Evolutionary conservation across 495 filamentous ascomycete genomes (phyloP).

Genomic region (Platismatia glauca): DNA sequence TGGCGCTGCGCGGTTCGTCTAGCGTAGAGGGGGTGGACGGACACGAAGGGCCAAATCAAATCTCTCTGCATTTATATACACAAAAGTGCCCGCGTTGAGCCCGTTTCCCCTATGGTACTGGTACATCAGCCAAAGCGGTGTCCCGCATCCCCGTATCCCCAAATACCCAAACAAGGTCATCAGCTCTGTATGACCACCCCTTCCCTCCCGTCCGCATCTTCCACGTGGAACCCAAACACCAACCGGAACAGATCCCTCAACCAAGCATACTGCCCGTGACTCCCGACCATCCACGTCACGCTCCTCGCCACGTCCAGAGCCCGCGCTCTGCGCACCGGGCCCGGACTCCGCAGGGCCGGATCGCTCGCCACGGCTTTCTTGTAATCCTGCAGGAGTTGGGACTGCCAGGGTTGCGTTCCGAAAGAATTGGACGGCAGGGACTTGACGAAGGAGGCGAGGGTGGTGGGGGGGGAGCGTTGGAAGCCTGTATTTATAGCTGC

Average conservation of each 20-base stretch:
- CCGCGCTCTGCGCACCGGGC: slow-evolving; percentile 43
- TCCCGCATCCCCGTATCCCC: not conserved
- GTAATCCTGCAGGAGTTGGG: slow-evolving; percentile 63
- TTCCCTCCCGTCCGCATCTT: slow-evolving; percentile 47
- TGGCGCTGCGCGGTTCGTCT: too few species aligned
- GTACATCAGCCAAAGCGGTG: not conserved
- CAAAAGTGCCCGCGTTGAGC: too few species aligned
- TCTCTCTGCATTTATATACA: too few species aligned
- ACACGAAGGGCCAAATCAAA: too few species aligned
- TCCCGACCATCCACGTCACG: slow-evolving; percentile 62
- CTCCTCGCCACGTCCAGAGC: slow-evolving; percentile 67
- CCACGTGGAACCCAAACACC: slow-evolving; percentile 75
- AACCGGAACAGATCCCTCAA: slow-evolving; percentile 69
- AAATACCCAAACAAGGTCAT: not conserved
- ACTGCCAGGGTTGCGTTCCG: slow-evolving; percentile 60
- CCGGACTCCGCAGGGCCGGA: slow-evolving; percentile 50
- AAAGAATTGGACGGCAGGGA: slow-evolving; percentile 68
- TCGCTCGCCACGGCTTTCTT: slow-evolving; percentile 66
- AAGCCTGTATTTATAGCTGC: slow-evolving; percentile 75
- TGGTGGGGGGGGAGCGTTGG: slow-evolving; percentile 30
- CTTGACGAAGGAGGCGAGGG: slow-evolving; percentile 63
- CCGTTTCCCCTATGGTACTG: too few species aligned
- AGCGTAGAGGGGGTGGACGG: too few species aligned
- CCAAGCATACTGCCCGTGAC: slow-evolving; percentile 56
- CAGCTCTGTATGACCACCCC: slow-evolving; percentile 21